A percentile compares a stretch with the other conserved stretches of the same genome.
These are phyloP conservation scores for Candida dajiaensis DNA, from an alignment of 805 yeast species.

Conservation along the genomic window DNA sequence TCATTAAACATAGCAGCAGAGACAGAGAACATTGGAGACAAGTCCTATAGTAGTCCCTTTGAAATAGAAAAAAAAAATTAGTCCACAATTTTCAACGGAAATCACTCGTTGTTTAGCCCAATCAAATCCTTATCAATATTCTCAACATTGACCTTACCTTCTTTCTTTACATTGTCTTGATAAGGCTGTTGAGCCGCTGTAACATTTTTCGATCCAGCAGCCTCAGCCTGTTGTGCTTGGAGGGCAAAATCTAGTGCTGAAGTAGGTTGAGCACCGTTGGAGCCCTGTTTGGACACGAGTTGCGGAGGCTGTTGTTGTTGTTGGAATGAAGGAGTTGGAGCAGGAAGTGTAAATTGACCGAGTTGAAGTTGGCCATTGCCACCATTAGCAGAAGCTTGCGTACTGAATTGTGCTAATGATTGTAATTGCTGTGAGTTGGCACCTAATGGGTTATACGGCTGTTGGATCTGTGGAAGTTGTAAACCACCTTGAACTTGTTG, in stretches of 20 bases:
- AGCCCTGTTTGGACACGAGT: not conserved
- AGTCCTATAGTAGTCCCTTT: too few species aligned
- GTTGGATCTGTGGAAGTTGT: not conserved
- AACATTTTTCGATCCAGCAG: constrained; percentile 7
- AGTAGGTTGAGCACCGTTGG: not conserved
- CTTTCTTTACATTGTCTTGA: not conserved
- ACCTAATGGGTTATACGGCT: not conserved
- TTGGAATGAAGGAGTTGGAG: not conserved
- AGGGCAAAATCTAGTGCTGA: not conserved
- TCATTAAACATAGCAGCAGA: not conserved
- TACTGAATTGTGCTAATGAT: not conserved
- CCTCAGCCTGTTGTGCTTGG: constrained; percentile 2
- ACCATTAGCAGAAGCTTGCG: not conserved
- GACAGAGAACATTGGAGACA: not conserved
- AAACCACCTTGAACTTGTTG: constrained; percentile 1
- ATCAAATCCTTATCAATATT: constrained; percentile 23
- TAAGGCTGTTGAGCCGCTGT: constrained; percentile 6
- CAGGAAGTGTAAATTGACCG: not conserved
- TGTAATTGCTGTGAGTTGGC: not conserved
- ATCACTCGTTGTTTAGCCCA: constrained; percentile 8
- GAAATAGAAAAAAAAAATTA: not conserved
- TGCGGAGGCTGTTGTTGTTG: not conserved
- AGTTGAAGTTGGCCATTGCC: not conserved
- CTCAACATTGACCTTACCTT: constrained; percentile 8
- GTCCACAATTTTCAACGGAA: not conserved